These are phyloP conservation scores for Colletotrichum godetiae DNA, from an alignment of 2,329 filamentous ascomycete genomes.

Conservation along the genomic window DNA sequence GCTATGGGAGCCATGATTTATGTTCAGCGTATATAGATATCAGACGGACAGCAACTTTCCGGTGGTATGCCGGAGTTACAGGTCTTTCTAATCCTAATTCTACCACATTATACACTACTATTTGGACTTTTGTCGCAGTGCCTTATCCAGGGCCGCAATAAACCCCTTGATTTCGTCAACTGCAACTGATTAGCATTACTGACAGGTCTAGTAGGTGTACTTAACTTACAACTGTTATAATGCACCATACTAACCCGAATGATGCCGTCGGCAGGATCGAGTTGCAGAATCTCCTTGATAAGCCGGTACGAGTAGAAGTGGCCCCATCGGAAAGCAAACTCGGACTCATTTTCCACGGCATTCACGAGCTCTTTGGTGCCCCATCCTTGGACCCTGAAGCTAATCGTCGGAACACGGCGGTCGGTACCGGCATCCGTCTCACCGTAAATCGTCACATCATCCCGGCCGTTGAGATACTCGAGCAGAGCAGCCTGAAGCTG, in stretches of 20 bases:
- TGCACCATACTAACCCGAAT: slow-evolving; percentile 78
- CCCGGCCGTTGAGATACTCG: slow-evolving; percentile 64
- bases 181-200: slow-evolving; percentile 37
- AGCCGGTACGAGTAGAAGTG: slow-evolving; percentile 76
- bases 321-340: slow-evolving; percentile 74
- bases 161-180: slow-evolving; percentile 68
- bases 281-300: slow-evolving; percentile 66
- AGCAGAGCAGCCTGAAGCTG: slow-evolving; percentile 69
- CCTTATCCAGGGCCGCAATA: slow-evolving; percentile 62
- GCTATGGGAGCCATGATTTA: slow-evolving; percentile 29
- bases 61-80: neutral
- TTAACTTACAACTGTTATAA: slow-evolving; percentile 74
- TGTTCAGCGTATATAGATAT: slow-evolving; percentile 20
- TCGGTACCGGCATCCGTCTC: slow-evolving; percentile 58
- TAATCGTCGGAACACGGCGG: slow-evolving; percentile 73
- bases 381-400: slow-evolving; percentile 70
- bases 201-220: neutral
- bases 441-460: slow-evolving; percentile 69
- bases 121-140: slow-evolving; percentile 47
- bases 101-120: slow-evolving; percentile 6
- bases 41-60: slow-evolving; percentile 13
- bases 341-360: slow-evolving; percentile 67
- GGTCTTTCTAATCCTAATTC: slow-evolving; percentile 28
- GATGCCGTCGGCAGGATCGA: slow-evolving; percentile 69
- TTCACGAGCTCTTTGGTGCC: slow-evolving; percentile 70